Evolutionary conservation across 225 moss, liverwort and hornwort genomes (phyloP).

Genomic region (Marchantia paleacea): DNA sequence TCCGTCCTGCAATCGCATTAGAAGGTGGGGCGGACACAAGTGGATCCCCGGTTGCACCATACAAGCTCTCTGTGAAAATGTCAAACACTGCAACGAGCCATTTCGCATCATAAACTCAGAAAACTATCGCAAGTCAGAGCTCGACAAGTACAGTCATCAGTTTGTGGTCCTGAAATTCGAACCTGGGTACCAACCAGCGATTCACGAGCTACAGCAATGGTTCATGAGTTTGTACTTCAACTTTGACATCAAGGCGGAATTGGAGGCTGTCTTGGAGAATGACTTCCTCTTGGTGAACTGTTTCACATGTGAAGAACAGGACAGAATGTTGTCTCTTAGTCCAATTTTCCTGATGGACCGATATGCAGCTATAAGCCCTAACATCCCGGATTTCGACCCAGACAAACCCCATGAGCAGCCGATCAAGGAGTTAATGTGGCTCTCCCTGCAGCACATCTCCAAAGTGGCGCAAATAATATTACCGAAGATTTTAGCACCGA

Average conservation of each 20-base stretch:
- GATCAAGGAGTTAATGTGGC: background rate
- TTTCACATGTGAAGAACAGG: background rate
- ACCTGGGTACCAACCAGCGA: background rate
- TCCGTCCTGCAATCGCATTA: conserved; percentile 1
- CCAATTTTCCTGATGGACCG: background rate
- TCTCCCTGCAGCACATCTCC: background rate
- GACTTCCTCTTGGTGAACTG: background rate
- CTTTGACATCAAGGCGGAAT: background rate
- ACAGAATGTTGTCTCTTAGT: background rate
- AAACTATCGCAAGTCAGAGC: background rate
- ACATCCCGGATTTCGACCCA: background rate
- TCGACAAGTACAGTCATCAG: background rate
- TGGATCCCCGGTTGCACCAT: background rate
- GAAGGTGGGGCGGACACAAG: background rate
- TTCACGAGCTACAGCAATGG: background rate
- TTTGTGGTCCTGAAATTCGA: conserved; percentile 2
- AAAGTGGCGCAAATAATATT: background rate
- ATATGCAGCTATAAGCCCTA: background rate
- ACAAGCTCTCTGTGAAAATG: background rate
- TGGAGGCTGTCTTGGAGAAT: background rate
- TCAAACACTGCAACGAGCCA: background rate
- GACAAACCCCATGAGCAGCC: background rate
- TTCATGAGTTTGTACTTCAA: conserved; percentile 1
- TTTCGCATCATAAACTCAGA: background rate
- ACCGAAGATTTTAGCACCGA: background rate